These are phyloP conservation scores for Phytophthora lateralis DNA, from an alignment of 352 stramenopile genomes.

Conservation along the genomic window DNA sequence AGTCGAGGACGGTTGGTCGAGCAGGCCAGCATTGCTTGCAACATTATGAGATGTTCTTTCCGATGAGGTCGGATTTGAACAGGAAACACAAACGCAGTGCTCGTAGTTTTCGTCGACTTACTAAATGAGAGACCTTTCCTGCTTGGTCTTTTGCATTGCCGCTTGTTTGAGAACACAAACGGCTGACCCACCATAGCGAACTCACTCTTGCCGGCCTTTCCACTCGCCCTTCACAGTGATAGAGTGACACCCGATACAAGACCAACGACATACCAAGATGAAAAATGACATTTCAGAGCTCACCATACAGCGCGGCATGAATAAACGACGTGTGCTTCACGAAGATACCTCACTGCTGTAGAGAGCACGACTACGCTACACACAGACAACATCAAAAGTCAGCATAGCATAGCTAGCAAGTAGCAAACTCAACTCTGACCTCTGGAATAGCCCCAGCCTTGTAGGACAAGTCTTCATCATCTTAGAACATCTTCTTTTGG, in stretches of 20 bases:
- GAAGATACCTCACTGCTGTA: not conserved
- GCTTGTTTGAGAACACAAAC: constrained; percentile 5
- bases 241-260: not conserved
- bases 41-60: not conserved
- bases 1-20: not conserved
- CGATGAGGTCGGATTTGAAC: not conserved
- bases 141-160: not conserved
- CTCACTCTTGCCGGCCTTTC: not conserved
- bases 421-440: not conserved
- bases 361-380: not conserved
- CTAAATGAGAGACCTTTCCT: constrained; percentile 4
- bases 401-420: not conserved
- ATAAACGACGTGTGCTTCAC: not conserved
- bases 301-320: not conserved
- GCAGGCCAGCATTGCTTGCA: not conserved
- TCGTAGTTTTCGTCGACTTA: constrained; percentile 1
- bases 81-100: not conserved
- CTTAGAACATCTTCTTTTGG: constrained; percentile 66
- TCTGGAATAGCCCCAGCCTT: not conserved
- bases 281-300: not conserved
- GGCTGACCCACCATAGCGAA: not conserved
- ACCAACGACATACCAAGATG: no score
- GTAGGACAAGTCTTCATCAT: not conserved
- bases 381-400: not conserved
- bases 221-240: not conserved